Evolutionary conservation across 176 grass and related monocot species (phyloP), one percentile per base, ranked within the genome.

Genomic region (Pharus latifolius): DNA sequence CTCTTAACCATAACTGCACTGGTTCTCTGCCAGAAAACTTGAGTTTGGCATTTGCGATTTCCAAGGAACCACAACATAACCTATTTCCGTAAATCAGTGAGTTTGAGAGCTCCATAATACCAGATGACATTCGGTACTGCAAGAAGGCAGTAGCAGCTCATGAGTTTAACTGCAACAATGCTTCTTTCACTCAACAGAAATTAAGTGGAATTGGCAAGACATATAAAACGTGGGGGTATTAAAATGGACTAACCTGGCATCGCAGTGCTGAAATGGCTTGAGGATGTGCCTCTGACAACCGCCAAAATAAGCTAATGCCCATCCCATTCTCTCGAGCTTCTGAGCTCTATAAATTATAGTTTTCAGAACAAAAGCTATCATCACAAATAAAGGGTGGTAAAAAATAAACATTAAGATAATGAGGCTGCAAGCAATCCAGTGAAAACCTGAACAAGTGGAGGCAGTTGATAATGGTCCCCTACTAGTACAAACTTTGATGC

Each of bases 51-150:
- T 80, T 69, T 81, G 86, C 89, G 45, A 98, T 82, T 83, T 90
- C 83, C 72, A 77, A 60, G 4, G 94, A 98, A 69, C 94, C 89
- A 75, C 89, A 93, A 46, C 75, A 86, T 74, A 98, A 76, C 78
- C 87, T 92, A 70, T 85, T 79, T 34, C 74, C 83, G 60, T 98
- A 98, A 78, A 98, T 98, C 69, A 98, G 74, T 42, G 81, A 65
- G 75, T 98, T 97, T 25, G 89, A 88, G 6, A 98, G 82, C 67
- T 90, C 89, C 94, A 98, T 98, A 73, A 98, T 98, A 83, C 89
- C 87, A 71, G 80, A 78, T 82, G 86, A 92, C 94, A 98, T 98
- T 41, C 94, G 83, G 55, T 98, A 98, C 94, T 98, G 57, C 85
- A 88, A 65, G n/a, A 77, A 63, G 20, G 38, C 78, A 72, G 53